phyloP scores from a whole-genome alignment of 495 filamentous ascomycete genomes.

The Lepraria neglecta region DNA sequence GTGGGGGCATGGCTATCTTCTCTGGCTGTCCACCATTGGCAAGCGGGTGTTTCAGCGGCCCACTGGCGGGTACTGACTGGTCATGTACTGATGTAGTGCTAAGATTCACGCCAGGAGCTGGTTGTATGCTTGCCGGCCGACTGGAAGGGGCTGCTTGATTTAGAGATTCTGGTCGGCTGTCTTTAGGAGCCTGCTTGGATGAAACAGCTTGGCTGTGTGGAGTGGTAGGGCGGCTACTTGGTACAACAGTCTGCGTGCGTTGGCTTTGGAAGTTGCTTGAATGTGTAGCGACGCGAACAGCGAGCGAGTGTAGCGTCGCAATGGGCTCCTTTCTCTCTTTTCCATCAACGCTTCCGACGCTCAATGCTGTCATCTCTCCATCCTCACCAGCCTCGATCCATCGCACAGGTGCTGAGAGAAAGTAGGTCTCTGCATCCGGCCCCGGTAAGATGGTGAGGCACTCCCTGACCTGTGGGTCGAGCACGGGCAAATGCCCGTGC shows the following conservation, averaged over 20 bases:
- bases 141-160: neutral
- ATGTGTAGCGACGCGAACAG: conserved; percentile 17
- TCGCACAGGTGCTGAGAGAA: conserved; percentile 20
- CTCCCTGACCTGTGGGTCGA: conserved; percentile 43
- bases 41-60: neutral
- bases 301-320: conserved; percentile 22
- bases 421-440: conserved; percentile 11
- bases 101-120: neutral
- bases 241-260: neutral
- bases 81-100: neutral
- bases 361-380: conserved; percentile 21
- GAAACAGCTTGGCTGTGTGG: neutral
- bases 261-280: conserved; percentile 14
- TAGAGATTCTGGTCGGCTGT: neutral
- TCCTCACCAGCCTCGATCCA: conserved; percentile 23
- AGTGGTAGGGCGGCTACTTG: conserved; percentile 8
- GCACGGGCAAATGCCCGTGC: conserved; percentile 63
- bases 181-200: neutral
- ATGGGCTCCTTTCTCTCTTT: conserved; percentile 19
- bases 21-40: conserved; percentile 19
- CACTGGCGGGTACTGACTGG: neutral
- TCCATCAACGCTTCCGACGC: conserved; percentile 22
- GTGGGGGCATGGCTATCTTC: conserved; percentile 15
- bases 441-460: conserved; percentile 14
- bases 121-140: conserved; percentile 2